Evolutionary conservation across 352 stramenopile species (phyloP).

Genomic region (Phytophthora citricola): DNA sequence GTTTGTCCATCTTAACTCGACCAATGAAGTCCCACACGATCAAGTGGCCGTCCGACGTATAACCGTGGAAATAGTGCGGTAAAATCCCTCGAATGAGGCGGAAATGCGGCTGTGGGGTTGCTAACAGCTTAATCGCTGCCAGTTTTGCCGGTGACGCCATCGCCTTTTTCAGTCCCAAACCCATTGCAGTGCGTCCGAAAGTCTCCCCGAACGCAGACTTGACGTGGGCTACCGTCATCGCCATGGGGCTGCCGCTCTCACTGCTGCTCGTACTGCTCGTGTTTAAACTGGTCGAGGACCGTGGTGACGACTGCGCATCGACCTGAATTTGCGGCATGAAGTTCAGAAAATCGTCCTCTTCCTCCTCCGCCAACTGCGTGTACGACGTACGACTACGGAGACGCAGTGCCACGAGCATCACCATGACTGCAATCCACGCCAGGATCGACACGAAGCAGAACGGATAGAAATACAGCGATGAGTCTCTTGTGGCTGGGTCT

Average conservation of each 20-base stretch:
- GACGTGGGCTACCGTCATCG: conserved; percentile 57
- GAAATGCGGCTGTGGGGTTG: conserved; percentile 72
- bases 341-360: conserved; percentile 59
- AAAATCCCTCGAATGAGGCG: conserved; percentile 73
- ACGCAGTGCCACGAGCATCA: conserved; percentile 71
- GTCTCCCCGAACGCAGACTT: conserved; percentile 79
- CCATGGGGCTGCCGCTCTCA: conserved; percentile 31
- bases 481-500: conserved; percentile 45
- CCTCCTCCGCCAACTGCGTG: conserved; percentile 67
- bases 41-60: conserved; percentile 68
- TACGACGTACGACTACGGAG: conserved; percentile 71
- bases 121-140: conserved; percentile 43
- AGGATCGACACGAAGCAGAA: conserved; percentile 79
- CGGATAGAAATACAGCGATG: conserved; percentile 78
- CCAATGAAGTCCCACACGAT: conserved; percentile 84
- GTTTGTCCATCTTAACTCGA: conserved; percentile 80
- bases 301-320: conserved; percentile 28
- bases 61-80: conserved; percentile 82
- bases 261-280: conserved; percentile 47
- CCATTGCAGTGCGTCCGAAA: conserved; percentile 50
- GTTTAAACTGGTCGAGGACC: conserved; percentile 37
- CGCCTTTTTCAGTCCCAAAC: conserved; percentile 53
- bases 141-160: conserved; percentile 41
- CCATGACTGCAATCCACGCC: conserved; percentile 69
- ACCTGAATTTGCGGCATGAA: conserved; percentile 52